Evolutionary conservation across 805 yeast species (phyloP), one percentile per base, ranked within the genome.

Genomic region (Wickerhamomyces bisporus): DNA sequence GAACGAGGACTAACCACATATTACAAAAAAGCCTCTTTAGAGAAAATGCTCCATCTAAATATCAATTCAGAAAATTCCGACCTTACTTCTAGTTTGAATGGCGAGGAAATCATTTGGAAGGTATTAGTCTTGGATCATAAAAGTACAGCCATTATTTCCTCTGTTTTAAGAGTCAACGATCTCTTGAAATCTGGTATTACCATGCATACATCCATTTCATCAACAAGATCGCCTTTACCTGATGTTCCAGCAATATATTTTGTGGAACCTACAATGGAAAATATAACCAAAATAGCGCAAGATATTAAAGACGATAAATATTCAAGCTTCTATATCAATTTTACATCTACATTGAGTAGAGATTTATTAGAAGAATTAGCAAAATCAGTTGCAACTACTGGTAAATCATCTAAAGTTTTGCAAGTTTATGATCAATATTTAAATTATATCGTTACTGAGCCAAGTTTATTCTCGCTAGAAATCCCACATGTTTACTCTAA

Each of bases 191-290:
- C 86, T 55, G 98, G 98, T 9, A 81, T 93, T 40, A 93, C 99
- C 0, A 81, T 88, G 53, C 98, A 93, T 57, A 71, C 91, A 42
- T 62, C 84, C 35, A 77, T 91, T 38, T 69, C 70, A 39, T 70
- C 87, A 33, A 76, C 73, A 41, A 70, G 98, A 44, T 77, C 89
- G n/a, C 74, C 91, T 1, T 70, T 93, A 36, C 89, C 95, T 2
- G 98, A 93, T 52, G 98, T 91, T 12, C 97, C 98, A 1, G 98
- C 79, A 4, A 77, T 93, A 32, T 93, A 93, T 62, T 91, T 93
- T 51, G 82, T 93, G 25, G 83, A 84, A 41, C 98, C 98, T 6
- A 84, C 93, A 0, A 66, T 72, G 20, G 91, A 77, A 34, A 93
- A 93, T 56, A 69, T 93, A 30, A 64, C 74, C 23, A 55, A 63